Percentiles rank a stretch among this genome's conserved stretches.
phyloP scores from a whole-genome alignment of 352 stramenopile genomes.

The Peronospora belbahrii region DNA sequence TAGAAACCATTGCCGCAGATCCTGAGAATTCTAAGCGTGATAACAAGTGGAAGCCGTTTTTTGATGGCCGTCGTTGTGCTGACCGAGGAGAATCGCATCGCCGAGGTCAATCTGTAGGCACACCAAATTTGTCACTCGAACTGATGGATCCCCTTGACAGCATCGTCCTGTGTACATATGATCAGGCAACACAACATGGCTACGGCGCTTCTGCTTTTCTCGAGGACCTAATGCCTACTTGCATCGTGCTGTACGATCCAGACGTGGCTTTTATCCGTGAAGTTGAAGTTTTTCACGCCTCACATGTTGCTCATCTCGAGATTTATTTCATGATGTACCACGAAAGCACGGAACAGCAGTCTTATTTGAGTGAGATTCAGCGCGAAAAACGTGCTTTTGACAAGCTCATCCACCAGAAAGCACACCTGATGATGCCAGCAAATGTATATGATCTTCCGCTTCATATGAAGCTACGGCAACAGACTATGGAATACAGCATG shows the following conservation, averaged over 20 bases:
- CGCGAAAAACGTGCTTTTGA: conserved; percentile 96
- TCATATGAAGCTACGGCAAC: conserved; percentile 60
- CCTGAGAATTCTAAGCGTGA: conserved; percentile 21
- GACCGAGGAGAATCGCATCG: neutral
- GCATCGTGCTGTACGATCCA: conserved; percentile 93
- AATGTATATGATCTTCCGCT: conserved; percentile 82
- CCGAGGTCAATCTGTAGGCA: conserved; percentile 8
- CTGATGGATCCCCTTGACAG: conserved; percentile 41
- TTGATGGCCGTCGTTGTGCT: conserved; percentile 11
- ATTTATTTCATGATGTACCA: conserved; percentile 97
- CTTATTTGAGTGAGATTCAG: conserved; percentile 91
- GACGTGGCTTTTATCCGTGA: conserved; percentile 92
- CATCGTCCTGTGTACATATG: conserved; percentile 73
- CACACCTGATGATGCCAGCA: conserved; percentile 82
- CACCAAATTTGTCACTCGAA: conserved; percentile 40
- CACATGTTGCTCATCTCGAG: conserved; percentile 39
- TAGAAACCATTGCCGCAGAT: conserved; percentile 38
- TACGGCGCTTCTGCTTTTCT: conserved; percentile 65
- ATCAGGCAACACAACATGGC: conserved; percentile 56
- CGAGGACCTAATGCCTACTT: conserved; percentile 85
- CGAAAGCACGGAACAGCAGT: conserved; percentile 93
- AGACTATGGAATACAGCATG: conserved; percentile 68
- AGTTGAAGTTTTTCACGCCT: conserved; percentile 90
- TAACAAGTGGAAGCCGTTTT: conserved; percentile 16
- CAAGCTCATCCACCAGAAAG: conserved; percentile 93